These are phyloP conservation scores for Cryptosporidium baileyi DNA, from an alignment of 169 alveolate genomes.

Conservation along the genomic window DNA sequence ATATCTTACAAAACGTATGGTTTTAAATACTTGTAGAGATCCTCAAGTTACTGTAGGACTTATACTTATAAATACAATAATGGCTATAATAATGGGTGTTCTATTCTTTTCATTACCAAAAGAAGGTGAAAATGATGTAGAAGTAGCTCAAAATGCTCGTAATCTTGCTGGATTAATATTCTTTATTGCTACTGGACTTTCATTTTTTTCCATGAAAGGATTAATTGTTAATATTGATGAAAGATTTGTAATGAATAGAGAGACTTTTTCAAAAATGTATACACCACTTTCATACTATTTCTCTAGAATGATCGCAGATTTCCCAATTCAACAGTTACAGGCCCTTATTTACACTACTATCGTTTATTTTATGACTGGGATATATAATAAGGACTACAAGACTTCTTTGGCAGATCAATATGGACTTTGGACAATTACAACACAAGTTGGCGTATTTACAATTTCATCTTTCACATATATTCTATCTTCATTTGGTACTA, in stretches of 20 bases:
- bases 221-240: conserved; percentile 14
- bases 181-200: conserved; percentile 21
- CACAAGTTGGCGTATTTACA: conserved; percentile 33
- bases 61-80: conserved; percentile 8
- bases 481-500: conserved; percentile 25
- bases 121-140: conserved; percentile 4
- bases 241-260: conserved; percentile 62
- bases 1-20: conserved; percentile 16
- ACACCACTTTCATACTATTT: conserved; percentile 57
- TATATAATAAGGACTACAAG: conserved; percentile 13
- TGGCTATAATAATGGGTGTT: conserved; percentile 46
- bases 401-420: conserved; percentile 42
- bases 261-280: conserved; percentile 58
- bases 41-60: conserved; percentile 42
- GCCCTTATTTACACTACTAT: conserved; percentile 29
- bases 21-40: conserved; percentile 51
- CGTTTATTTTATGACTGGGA: conserved; percentile 50
- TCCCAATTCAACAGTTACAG: conserved; percentile 60
- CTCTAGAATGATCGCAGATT: conserved; percentile 39
- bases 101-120: conserved; percentile 54
- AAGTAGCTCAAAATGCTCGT: conserved; percentile 47
- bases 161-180: conserved; percentile 37
- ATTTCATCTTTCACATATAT: conserved; percentile 30
- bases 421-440: conserved; percentile 48
- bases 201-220: conserved; percentile 47